A percentile compares a stretch with the other conserved stretches of the same genome.
Conservation (phyloP, 495 filamentous ascomycete species). For the Corynascus novoguineensis region DNA sequence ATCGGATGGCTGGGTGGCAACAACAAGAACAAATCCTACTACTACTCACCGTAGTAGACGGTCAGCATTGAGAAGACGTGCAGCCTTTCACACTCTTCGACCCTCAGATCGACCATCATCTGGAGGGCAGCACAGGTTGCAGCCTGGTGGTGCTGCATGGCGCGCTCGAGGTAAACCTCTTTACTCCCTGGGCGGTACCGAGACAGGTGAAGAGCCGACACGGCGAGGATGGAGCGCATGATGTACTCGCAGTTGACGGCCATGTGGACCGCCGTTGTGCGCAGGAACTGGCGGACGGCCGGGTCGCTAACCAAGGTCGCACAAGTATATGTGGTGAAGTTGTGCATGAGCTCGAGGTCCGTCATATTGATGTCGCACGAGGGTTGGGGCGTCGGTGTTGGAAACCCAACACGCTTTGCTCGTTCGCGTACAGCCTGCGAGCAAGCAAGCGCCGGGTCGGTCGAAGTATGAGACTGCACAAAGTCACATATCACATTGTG, state of each 20-base stretch:
- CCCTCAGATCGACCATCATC: not conserved
- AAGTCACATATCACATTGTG: slow-evolving; percentile 2
- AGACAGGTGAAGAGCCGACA: slow-evolving; percentile 1
- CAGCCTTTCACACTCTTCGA: not conserved
- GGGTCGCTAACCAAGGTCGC: slow-evolving; percentile 1
- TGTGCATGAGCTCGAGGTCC: slow-evolving; percentile 7
- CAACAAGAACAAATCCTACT: too few relatives aligned
- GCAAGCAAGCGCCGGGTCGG: not conserved
- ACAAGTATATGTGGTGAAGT: slow-evolving; percentile 3
- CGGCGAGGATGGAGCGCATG: slow-evolving; percentile 3
- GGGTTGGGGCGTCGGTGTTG: not conserved
- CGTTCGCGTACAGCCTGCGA: not conserved
- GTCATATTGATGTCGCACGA: not conserved
- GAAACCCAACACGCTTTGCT: not conserved
- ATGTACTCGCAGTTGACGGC: slow-evolving; percentile 1
- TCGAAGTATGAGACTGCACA: not conserved
- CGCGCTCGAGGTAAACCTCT: not conserved
- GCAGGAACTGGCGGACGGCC: slow-evolving; percentile 2
- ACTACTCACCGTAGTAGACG: not conserved
- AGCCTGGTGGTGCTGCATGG: slow-evolving; percentile 3
- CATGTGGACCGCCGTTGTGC: slow-evolving; percentile 4
- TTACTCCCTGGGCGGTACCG: not conserved
- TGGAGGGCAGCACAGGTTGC: not conserved
- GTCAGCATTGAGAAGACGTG: slow-evolving; percentile 7
- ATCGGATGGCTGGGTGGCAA: too few relatives aligned